phyloP scores from a whole-genome alignment of 2,329 filamentous ascomycete species.

The Beauveria rudraprayagi region DNA sequence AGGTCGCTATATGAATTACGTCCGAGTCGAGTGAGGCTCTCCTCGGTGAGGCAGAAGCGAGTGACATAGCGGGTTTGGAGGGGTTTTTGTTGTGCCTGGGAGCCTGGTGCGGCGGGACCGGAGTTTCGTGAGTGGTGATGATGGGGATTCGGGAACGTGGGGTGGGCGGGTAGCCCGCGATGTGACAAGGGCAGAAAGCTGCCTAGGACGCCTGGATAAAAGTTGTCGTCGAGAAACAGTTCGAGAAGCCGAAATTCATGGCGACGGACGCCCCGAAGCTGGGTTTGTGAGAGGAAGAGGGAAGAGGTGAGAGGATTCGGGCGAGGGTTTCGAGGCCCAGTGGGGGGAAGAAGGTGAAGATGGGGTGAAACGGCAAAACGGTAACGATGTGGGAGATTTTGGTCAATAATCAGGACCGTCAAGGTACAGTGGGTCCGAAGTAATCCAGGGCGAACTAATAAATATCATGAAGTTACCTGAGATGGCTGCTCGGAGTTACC shows the following conservation, averaged over 20 bases:
- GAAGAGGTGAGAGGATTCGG: background rate
- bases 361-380: too few species aligned
- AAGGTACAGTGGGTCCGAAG: too few species aligned
- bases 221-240: background rate
- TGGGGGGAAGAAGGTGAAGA: background rate
- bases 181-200: background rate
- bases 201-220: background rate
- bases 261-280: background rate
- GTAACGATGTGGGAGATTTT: too few species aligned
- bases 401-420: too few species aligned
- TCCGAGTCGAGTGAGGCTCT: slow-evolving; percentile 2
- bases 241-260: background rate
- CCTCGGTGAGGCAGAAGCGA: slow-evolving; percentile 9
- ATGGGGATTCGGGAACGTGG: too few species aligned
- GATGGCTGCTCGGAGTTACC: too few species aligned
- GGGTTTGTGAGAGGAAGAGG: background rate
- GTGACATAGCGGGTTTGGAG: background rate
- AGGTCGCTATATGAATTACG: background rate
- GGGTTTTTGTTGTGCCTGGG: background rate
- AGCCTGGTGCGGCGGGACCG: background rate
- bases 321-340: background rate
- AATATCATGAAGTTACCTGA: too few species aligned
- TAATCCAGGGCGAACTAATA: too few species aligned
- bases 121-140: too few species aligned
- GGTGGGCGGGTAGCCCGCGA: background rate